A percentile compares a stretch with the other conserved stretches of the same genome.
phyloP scores from a whole-genome alignment of 1,139 yeast species.

The Starmera stellimalicola region DNA sequence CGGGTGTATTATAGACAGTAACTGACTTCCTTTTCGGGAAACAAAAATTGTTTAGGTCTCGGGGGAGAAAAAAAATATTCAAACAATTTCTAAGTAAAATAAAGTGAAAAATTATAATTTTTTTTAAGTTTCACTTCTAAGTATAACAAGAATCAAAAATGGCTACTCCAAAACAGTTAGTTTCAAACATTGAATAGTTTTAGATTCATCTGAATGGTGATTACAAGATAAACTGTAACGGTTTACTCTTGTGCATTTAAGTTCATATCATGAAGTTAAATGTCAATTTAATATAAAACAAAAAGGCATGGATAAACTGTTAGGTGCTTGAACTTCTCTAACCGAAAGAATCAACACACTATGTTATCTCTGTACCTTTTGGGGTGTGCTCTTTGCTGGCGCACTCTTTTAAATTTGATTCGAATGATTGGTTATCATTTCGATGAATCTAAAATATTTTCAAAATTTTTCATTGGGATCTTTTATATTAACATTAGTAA shows the following conservation, averaged over 20 bases:
- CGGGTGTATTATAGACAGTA: no score
- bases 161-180: slow-evolving; percentile 23
- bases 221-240: slow-evolving; percentile 12
- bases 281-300: not conserved
- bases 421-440: slow-evolving; percentile 22
- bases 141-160: not conserved
- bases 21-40: no score
- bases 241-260: slow-evolving; percentile 16
- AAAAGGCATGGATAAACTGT: slow-evolving; percentile 19
- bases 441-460: slow-evolving; percentile 15
- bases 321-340: slow-evolving; percentile 12
- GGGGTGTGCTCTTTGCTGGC: not conserved
- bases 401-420: slow-evolving; percentile 2
- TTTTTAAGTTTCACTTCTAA: not conserved
- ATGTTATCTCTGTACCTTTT: slow-evolving; percentile 17
- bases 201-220: not conserved
- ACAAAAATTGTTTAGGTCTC: no score
- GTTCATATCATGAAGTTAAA: not conserved
- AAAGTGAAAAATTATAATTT: no score
- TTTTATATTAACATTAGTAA: not conserved
- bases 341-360: slow-evolving; percentile 13
- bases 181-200: slow-evolving; percentile 6
- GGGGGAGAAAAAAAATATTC: no score
- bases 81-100: no score
- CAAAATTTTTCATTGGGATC: no score